Percentiles rank a stretch among this genome's conserved stretches.
phyloP scores from a whole-genome alignment of 2,329 filamentous ascomycete genomes.

The Hawksworthiomyces lignivorus region DNA sequence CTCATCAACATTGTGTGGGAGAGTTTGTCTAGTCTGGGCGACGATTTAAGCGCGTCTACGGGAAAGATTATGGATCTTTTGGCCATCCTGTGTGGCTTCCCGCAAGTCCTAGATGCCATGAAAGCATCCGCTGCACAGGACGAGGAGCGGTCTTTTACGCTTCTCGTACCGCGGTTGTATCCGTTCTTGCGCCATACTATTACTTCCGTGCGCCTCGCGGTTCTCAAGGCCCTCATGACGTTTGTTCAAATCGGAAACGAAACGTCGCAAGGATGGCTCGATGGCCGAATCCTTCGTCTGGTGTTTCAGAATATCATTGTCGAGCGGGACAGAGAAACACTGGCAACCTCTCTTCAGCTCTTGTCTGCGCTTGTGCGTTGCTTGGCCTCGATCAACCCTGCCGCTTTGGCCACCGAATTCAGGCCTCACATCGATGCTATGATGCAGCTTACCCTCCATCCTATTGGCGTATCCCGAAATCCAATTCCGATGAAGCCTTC shows the following conservation, averaged over 20 bases:
- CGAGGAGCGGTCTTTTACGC: conserved; percentile 80
- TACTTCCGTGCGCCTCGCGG: conserved; percentile 86
- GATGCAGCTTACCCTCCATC: conserved; percentile 76
- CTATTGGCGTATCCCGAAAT: conserved; percentile 84
- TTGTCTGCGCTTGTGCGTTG: conserved; percentile 73
- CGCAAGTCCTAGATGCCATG: conserved; percentile 88
- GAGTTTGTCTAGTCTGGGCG: conserved; percentile 90
- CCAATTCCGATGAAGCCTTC: conserved; percentile 86
- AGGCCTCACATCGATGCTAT: conserved; percentile 69
- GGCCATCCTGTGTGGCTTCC: conserved; percentile 91
- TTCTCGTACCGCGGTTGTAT: conserved; percentile 87
- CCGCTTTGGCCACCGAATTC: conserved; percentile 65
- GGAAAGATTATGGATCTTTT: conserved; percentile 98
- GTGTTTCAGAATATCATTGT: conserved; percentile 94
- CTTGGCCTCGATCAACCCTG: conserved; percentile 51
- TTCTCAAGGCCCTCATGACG: conserved; percentile 84
- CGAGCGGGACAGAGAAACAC: conserved; percentile 76
- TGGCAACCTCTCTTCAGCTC: conserved; percentile 76
- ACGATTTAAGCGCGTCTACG: conserved; percentile 94
- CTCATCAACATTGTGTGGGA: conserved; percentile 97
- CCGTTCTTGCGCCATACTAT: conserved; percentile 96
- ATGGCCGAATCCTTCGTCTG: conserved; percentile 77
- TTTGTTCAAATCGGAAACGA: conserved; percentile 82
- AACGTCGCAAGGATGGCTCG: conserved; percentile 82
- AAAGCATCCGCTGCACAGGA: conserved; percentile 78